Conservation (phyloP, 768 basidiomycete species). For the Suillus americanus region DNA sequence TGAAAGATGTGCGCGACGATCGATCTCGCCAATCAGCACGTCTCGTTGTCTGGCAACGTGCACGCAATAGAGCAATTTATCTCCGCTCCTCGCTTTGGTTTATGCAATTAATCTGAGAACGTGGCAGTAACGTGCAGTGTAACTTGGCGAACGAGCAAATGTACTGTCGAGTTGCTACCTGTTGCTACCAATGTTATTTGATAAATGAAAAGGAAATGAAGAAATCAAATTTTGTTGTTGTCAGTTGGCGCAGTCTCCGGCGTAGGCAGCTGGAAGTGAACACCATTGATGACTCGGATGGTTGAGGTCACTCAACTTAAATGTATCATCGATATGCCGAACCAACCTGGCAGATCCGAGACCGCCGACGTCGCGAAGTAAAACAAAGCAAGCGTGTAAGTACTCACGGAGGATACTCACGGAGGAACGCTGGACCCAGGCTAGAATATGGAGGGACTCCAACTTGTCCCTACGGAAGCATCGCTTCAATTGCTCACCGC, state of each 20-base stretch:
- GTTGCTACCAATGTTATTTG: too few species aligned
- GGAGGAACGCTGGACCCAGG: neutral
- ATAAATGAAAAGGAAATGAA: neutral
- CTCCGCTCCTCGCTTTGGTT: neutral
- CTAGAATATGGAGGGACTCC: neutral
- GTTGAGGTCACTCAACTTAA: neutral
- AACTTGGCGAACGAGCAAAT: neutral
- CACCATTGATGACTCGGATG: neutral
- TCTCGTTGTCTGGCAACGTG: neutral
- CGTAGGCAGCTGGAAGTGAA: neutral
- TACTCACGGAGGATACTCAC: too few species aligned
- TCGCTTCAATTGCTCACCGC: neutral
- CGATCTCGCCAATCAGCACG: neutral
- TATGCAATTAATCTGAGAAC: neutral
- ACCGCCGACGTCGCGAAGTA: neutral
- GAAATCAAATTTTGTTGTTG: neutral
- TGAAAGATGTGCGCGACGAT: neutral
- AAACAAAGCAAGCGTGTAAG: neutral
- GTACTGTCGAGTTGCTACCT: too few species aligned
- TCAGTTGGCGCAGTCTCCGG: neutral
- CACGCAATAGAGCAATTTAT: neutral
- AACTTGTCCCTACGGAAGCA: neutral
- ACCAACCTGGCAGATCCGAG: neutral
- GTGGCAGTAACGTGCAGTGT: neutral
- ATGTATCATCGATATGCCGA: neutral